Evolutionary conservation across 2,329 filamentous ascomycete species (phyloP).

Genomic region (Elsinoe ampelina): DNA sequence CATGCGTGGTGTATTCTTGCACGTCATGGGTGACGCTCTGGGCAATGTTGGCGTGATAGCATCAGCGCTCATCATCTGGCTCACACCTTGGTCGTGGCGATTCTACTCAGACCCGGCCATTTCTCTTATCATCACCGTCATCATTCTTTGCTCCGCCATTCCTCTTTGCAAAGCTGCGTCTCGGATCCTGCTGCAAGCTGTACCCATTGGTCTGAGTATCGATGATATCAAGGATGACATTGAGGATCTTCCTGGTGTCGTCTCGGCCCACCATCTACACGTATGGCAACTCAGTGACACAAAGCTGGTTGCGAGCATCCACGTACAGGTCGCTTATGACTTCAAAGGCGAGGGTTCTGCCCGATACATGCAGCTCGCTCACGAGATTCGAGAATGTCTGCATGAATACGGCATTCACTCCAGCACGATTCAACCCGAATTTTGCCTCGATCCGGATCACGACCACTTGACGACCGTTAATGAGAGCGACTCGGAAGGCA

Average conservation of each 20-base stretch:
- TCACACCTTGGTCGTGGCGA: constrained; percentile 70
- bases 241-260: constrained; percentile 68
- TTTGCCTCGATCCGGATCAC: constrained; percentile 37
- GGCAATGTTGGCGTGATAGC: constrained; percentile 80
- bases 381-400: constrained; percentile 73
- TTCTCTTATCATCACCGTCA: constrained; percentile 83
- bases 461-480: constrained; percentile 31
- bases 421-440: constrained; percentile 95
- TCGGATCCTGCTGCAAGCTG: constrained; percentile 87
- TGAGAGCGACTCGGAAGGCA: constrained; percentile 22
- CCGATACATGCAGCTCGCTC: constrained; percentile 84
- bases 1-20: constrained; percentile 69
- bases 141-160: constrained; percentile 62
- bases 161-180: constrained; percentile 71
- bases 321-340: constrained; percentile 85
- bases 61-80: constrained; percentile 82
- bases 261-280: constrained; percentile 90
- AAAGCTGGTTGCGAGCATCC: constrained; percentile 85
- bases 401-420: constrained; percentile 96
- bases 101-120: constrained; percentile 87
- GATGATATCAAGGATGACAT: constrained; percentile 92
- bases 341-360: constrained; percentile 68
- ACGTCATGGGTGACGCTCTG: constrained; percentile 70
- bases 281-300: constrained; percentile 97
- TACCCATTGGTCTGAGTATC: constrained; percentile 77